These are phyloP conservation scores for Avicennia marina DNA, from an alignment of 257 asterid genomes.

Conservation along the genomic window DNA sequence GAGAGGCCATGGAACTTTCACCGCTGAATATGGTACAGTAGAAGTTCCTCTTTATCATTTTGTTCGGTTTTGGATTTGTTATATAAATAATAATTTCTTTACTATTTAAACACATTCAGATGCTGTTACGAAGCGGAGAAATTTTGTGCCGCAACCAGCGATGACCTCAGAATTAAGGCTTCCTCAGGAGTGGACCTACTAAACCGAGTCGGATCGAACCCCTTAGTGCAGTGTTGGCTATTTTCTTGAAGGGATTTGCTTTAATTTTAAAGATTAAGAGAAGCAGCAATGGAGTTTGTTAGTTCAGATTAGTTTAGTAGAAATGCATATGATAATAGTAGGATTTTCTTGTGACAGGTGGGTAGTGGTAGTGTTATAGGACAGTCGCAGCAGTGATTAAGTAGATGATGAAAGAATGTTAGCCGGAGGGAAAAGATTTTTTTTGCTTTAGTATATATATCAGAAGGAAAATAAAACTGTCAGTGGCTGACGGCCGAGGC, in stretches of 20 bases:
- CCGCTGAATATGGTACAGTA: constrained; percentile 28
- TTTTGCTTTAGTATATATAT: not conserved
- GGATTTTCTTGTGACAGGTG: constrained; percentile 2
- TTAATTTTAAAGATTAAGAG: too few relatives aligned
- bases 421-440: constrained; percentile 6
- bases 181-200: constrained; percentile 85
- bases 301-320: constrained; percentile 3
- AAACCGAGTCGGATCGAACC: constrained; percentile 2
- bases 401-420: constrained; percentile 27
- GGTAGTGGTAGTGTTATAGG: constrained; percentile 16
- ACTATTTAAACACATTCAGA: constrained; percentile 1
- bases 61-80: too few relatives aligned
- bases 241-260: too few relatives aligned
- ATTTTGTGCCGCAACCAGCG: constrained; percentile 18
- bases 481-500: too few relatives aligned
- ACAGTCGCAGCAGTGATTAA: constrained; percentile 1
- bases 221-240: too few relatives aligned
- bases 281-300: too few relatives aligned
- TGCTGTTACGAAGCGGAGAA: constrained; percentile 16
- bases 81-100: not conserved
- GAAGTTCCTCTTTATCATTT: too few relatives aligned
- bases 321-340: not conserved
- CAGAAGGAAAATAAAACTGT: not conserved
- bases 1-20: constrained; percentile 9
- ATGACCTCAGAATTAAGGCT: constrained; percentile 47